Percentiles rank a stretch among this genome's conserved stretches.
phyloP scores from a whole-genome alignment of 139 green algal genomes.

The Chlamydomonas sp. region DNA sequence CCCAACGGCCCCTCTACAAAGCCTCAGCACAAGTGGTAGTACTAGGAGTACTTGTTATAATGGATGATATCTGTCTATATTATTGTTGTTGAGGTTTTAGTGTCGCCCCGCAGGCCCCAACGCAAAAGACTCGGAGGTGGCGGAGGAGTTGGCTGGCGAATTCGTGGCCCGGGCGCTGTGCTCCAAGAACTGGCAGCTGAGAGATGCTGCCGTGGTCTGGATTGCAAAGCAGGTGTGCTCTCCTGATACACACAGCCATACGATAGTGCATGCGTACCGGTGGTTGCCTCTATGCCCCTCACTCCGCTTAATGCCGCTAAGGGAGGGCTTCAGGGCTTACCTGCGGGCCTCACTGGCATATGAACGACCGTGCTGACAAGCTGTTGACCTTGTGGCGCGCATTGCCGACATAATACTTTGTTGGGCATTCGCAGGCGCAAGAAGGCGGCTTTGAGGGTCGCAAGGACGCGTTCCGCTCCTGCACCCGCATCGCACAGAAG shows the following conservation, averaged over 20 bases:
- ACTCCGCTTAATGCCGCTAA: no score
- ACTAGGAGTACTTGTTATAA: background rate
- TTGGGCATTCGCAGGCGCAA: background rate
- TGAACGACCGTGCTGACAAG: background rate
- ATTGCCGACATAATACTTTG: no score
- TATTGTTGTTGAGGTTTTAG: no score
- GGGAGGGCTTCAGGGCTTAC: no score
- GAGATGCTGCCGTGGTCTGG: constrained; percentile 74
- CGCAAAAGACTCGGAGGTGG: constrained; percentile 62
- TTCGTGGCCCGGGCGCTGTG: constrained; percentile 76
- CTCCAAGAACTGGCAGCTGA: constrained; percentile 87
- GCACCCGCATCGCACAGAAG: constrained; percentile 12
- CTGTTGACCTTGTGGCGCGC: no score
- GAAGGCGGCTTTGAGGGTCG: constrained; percentile 17
- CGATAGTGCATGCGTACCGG: background rate
- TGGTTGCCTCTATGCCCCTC: no score
- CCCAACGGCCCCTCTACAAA: no score
- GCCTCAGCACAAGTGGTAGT: background rate
- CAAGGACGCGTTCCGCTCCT: constrained; percentile 34
- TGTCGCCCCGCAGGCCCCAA: constrained; percentile 1
- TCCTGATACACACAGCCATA: no score
- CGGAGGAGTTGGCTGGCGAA: constrained; percentile 78
- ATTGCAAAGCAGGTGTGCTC: background rate
- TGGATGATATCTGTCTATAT: background rate
- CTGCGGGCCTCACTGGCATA: background rate